Evolutionary conservation across 257 asterid species (phyloP), one percentile per base, ranked within the genome.

Genomic region (Prunella vulgaris): DNA sequence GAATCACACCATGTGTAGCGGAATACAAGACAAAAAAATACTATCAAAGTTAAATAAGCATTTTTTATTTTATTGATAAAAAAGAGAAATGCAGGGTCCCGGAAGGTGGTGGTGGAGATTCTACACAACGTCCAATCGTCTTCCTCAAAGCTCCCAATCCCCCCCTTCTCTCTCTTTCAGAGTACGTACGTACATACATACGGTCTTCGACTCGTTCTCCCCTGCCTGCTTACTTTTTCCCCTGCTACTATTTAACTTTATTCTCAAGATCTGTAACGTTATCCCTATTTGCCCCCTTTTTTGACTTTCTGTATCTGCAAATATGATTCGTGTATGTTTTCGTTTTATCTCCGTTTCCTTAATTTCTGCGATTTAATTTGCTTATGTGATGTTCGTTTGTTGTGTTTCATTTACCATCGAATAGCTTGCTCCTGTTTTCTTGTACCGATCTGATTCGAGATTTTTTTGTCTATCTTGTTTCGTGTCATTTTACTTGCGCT

Each of bases 151-250:
- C 66, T 38, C 38, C 76, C 67, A 70, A 70, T 60, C 75, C 56
- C 35, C 42, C 10, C 53, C 30, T 54, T 68, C 48, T 21, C 49
- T 21, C 49, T 20, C 17, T 40, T 27, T 12, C 66, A 56, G 67
- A 54, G 68, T 66, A 57, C 28, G 68, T 48, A 56, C 2, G 37
- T 33, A 7, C 5, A 32, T 37, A 57, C 28, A 56, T 22, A 56
- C 20, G 13, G 65, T 66, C 64, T 81, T 76, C 76, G 79, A 75
- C 85, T 59, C 76, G 69, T 61, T 58, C 71, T 60, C 40, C 66
- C 59, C 71, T 4, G 75, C 72, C 61, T 33, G 7, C 65, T 63
- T 60, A n/a, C n/a, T 73, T 63, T 73, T 63, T 67, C 20, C 32
- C 20, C 72, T 18, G 70, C 54, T 69, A 40, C 61, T 57, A 70